Conservation (phyloP, 2,329 filamentous ascomycete genomes). For the Aspergillus latus region DNA sequence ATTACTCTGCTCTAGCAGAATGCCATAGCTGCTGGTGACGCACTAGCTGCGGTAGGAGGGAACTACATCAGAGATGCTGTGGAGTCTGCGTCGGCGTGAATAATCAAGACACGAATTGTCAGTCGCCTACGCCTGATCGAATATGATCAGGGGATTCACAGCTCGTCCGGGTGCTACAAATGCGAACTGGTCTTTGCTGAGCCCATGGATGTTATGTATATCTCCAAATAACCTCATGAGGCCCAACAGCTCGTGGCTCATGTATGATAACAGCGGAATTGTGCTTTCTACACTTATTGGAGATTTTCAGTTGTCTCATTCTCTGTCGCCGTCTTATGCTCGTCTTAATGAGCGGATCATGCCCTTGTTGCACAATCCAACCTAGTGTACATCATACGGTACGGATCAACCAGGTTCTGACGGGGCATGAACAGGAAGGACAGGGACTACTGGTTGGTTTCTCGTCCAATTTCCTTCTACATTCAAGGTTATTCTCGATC, state of each 20-base stretch:
- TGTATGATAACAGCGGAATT: not conserved
- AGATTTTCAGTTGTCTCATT: too few relatives aligned
- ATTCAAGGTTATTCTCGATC: not conserved
- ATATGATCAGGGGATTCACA: not conserved
- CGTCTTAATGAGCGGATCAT: too few relatives aligned
- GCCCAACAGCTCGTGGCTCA: not conserved
- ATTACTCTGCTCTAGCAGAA: slow-evolving; percentile 2
- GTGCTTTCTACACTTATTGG: too few relatives aligned
- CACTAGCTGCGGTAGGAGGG: not conserved
- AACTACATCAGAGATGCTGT: not conserved
- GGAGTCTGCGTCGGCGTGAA: not conserved
- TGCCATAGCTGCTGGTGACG: not conserved
- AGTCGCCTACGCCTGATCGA: not conserved
- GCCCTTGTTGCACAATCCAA: too few relatives aligned
- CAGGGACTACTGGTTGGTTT: not conserved
- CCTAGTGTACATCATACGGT: not conserved
- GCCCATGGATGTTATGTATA: not conserved
- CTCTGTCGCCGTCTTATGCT: too few relatives aligned
- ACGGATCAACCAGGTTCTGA: not conserved
- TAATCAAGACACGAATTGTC: not conserved
- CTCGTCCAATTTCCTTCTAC: not conserved
- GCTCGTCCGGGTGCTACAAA: not conserved
- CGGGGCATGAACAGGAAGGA: not conserved
- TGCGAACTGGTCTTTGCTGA: not conserved
- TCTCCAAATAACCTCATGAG: too few relatives aligned